These are phyloP conservation scores for Haematococcus sp. DNA, from an alignment of 139 green algal genomes.

Conservation along the genomic window DNA sequence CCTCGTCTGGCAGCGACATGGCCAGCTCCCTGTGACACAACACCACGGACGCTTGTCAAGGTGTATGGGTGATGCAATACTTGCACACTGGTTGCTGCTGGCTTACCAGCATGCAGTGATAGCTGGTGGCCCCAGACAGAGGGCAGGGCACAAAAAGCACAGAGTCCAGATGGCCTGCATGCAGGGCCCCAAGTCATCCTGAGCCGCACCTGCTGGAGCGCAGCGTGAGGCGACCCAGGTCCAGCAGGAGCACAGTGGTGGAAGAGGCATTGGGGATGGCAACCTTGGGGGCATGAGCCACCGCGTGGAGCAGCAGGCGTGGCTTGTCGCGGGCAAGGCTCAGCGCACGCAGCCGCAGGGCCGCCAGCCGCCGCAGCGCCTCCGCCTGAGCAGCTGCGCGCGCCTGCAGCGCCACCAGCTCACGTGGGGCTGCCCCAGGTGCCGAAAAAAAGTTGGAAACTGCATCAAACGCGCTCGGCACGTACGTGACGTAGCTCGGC, in stretches of 20 bases:
- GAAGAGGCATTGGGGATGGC: conserved; percentile 32
- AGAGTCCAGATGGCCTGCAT: too few relatives aligned
- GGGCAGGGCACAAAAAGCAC: too few relatives aligned
- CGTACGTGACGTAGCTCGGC: conserved; percentile 81
- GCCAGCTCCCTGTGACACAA: not conserved
- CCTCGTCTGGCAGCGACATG: conserved; percentile 27
- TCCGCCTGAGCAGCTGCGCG: conserved; percentile 39
- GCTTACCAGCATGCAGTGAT: too few relatives aligned
- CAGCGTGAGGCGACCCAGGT: conserved; percentile 74
- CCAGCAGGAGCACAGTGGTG: conserved; percentile 60
- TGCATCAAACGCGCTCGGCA: conserved; percentile 45
- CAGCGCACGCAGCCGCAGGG: conserved; percentile 52
- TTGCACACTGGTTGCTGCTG: too few relatives aligned
- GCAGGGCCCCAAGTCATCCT: too few relatives aligned
- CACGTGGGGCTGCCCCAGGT: not conserved
- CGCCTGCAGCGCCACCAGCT: conserved; percentile 32
- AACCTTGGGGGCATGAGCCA: conserved; percentile 86
- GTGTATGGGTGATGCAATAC: too few relatives aligned
- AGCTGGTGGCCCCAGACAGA: too few relatives aligned
- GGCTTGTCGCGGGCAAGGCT: conserved; percentile 34
- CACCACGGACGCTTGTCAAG: too few relatives aligned
- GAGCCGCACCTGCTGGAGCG: conserved; percentile 7
- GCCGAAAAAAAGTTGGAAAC: conserved; percentile 76
- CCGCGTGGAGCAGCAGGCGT: conserved; percentile 54
- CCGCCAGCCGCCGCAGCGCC: conserved; percentile 45